Evolutionary conservation across 768 basidiomycete genomes (phyloP).

Genomic region (Rhizopogon vesiculosus): DNA sequence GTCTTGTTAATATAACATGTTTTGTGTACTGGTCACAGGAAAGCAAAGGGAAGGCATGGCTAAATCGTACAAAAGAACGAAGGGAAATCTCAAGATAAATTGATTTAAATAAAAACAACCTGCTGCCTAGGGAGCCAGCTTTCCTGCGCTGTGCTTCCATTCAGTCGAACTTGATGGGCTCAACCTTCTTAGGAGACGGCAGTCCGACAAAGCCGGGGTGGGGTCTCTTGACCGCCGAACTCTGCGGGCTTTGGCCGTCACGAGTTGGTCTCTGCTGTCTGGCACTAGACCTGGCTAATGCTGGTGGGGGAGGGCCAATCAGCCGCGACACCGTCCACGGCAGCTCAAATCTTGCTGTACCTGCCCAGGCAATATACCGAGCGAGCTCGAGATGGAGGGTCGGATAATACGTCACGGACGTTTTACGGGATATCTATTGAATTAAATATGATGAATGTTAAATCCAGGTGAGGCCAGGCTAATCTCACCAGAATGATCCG

Average conservation of each 20-base stretch:
- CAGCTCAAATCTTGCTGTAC: slow-evolving; percentile 64
- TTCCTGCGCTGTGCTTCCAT: background rate
- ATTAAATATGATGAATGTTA: background rate
- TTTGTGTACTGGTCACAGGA: background rate
- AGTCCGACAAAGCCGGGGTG: slow-evolving; percentile 17
- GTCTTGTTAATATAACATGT: background rate
- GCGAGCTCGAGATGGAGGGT: slow-evolving; percentile 91
- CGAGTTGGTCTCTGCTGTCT: slow-evolving; percentile 7
- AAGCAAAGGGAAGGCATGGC: slow-evolving; percentile 5
- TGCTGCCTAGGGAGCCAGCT: background rate
- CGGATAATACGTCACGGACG: slow-evolving; percentile 92
- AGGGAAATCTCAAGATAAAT: background rate
- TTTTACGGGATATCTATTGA: slow-evolving; percentile 85
- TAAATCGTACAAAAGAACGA: slow-evolving; percentile 3
- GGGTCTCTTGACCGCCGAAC: slow-evolving; percentile 20
- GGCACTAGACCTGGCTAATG: slow-evolving; percentile 40
- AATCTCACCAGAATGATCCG: slow-evolving; percentile 76
- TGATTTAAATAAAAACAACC: background rate
- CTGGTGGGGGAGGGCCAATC: slow-evolving; percentile 71
- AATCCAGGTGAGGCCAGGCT: background rate
- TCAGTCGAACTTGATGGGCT: slow-evolving; percentile 39
- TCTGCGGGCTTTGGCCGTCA: slow-evolving; percentile 14
- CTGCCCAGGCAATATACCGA: slow-evolving; percentile 72
- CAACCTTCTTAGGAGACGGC: slow-evolving; percentile 39
- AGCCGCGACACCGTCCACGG: slow-evolving; percentile 80